Percentiles rank a stretch among this genome's conserved stretches.
These are phyloP conservation scores for Pythium phragmiticola DNA, from an alignment of 352 stramenopile species.

Conservation along the genomic window DNA sequence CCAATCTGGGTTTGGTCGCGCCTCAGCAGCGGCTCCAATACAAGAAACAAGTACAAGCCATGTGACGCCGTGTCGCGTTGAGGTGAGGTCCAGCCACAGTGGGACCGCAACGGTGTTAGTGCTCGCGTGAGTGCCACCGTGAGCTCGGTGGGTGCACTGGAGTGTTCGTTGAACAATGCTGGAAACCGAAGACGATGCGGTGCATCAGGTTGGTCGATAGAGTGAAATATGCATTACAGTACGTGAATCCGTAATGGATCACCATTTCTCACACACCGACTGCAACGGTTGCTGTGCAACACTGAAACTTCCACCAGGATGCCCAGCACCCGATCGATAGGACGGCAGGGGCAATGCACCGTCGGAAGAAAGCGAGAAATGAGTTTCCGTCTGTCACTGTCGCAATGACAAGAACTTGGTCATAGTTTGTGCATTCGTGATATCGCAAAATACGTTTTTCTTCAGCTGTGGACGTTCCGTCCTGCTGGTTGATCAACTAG, in stretches of 20 bases:
- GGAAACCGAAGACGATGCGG: not conserved
- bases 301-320: no score
- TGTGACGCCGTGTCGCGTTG: not conserved
- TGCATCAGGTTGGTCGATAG: not conserved
- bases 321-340: no score
- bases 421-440: no score
- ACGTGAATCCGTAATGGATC: not conserved
- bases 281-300: no score
- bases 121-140: not conserved
- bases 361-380: no score
- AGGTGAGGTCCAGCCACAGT: constrained; percentile 3
- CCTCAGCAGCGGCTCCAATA: constrained; percentile 9
- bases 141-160: not conserved
- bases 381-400: no score
- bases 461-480: not conserved
- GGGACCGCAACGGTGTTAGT: constrained; percentile 3
- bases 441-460: not conserved
- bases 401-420: no score
- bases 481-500: not conserved
- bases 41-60: constrained; percentile 7
- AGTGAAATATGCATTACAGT: not conserved
- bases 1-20: not conserved
- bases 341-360: not conserved
- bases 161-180: constrained; percentile 16
- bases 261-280: not conserved